Conservation (phyloP, 345 rosid genomes). For the Fremontodendron californicum region DNA sequence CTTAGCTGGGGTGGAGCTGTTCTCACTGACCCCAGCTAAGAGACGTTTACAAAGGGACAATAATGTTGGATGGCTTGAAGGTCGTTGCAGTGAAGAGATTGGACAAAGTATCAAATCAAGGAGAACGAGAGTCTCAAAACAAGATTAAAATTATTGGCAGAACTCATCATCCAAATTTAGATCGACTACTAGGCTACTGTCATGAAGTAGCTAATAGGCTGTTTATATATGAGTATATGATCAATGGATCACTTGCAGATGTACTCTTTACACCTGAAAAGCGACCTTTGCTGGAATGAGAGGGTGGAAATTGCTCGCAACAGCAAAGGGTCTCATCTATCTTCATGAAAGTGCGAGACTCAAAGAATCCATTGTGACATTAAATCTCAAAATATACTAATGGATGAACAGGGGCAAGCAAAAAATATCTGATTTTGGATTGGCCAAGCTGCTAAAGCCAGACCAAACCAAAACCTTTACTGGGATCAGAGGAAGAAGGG, state of each 20-base stretch:
- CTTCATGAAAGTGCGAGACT: constrained; percentile 25
- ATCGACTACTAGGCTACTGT: constrained; percentile 16
- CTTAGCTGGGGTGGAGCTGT: constrained; percentile 16
- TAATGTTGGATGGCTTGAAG: not conserved
- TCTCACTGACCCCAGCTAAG: constrained; percentile 21
- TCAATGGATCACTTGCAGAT: constrained; percentile 25
- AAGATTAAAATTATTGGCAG: constrained; percentile 27
- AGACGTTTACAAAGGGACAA: constrained; percentile 27
- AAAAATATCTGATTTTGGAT: constrained; percentile 33
- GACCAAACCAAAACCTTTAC: constrained; percentile 29
- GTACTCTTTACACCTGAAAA: constrained; percentile 13
- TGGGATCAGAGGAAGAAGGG: constrained; percentile 31
- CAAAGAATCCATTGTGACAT: constrained; percentile 29
- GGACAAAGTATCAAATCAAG: constrained; percentile 19
- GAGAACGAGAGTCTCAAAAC: constrained; percentile 25
- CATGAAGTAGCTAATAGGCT: constrained; percentile 6
- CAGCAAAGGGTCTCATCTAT: constrained; percentile 25
- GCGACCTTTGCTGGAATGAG: constrained; percentile 11
- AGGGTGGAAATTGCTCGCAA: constrained; percentile 22
- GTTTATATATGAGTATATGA: constrained; percentile 31
- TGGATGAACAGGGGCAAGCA: constrained; percentile 14
- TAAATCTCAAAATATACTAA: constrained; percentile 25
- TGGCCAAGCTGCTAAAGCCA: constrained; percentile 25
- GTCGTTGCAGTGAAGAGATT: constrained; percentile 30
- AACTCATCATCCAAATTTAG: constrained; percentile 31